Conservation (phyloP, 23 red algal genomes). For the Gracilaria vermiculophylla region DNA sequence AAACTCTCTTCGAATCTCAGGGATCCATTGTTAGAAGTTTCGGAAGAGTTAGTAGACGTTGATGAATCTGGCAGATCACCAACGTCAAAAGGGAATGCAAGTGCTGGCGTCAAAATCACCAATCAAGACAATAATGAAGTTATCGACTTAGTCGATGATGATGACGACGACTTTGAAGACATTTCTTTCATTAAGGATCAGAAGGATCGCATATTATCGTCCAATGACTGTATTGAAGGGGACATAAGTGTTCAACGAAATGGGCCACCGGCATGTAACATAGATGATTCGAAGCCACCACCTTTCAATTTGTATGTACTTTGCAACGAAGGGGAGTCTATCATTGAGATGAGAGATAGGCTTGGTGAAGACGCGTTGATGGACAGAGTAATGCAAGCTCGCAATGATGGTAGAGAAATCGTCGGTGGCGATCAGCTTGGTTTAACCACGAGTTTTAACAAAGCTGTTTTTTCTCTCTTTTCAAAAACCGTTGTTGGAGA, state of each 20-base stretch:
- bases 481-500: slow-evolving; percentile 52
- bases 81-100: background rate
- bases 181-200: background rate
- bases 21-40: background rate
- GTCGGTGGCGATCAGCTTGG: slow-evolving; percentile 51
- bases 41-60: background rate
- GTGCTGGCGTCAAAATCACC: background rate
- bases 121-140: slow-evolving; percentile 6
- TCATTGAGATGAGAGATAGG: slow-evolving; percentile 29
- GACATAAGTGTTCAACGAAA: background rate
- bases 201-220: background rate
- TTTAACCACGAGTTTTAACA: slow-evolving; percentile 23
- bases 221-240: background rate
- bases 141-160: slow-evolving; percentile 54
- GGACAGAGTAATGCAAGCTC: slow-evolving; percentile 38
- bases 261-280: background rate
- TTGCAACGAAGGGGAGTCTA: slow-evolving; percentile 44
- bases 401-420: slow-evolving; percentile 40
- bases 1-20: background rate
- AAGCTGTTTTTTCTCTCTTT: slow-evolving; percentile 48
- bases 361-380: slow-evolving; percentile 39
- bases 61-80: background rate
- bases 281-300: slow-evolving; percentile 40
- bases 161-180: background rate
- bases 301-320: slow-evolving; percentile 49